These are phyloP conservation scores for Cochlearia excelsa DNA, from an alignment of 345 rosid species.

Conservation along the genomic window DNA sequence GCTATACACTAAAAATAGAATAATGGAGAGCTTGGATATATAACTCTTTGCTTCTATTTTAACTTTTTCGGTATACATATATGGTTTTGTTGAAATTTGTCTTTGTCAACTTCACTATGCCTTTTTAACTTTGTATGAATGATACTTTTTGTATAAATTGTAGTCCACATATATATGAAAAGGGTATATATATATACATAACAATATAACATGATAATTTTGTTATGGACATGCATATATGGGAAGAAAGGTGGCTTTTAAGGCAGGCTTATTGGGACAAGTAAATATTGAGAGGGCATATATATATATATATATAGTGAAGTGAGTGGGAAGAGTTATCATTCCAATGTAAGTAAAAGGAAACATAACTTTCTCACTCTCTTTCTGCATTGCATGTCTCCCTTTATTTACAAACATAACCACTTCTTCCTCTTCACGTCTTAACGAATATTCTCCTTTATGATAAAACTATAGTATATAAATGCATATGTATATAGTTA, in stretches of 20 bases:
- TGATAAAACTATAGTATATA: too few relatives aligned
- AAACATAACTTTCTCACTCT: slow-evolving; percentile 38
- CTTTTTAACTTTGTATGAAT: too few relatives aligned
- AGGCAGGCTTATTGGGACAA: slow-evolving; percentile 42
- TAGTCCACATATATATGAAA: too few relatives aligned
- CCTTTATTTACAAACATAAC: slow-evolving; percentile 34
- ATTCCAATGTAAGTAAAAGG: slow-evolving; percentile 33
- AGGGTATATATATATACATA: too few relatives aligned
- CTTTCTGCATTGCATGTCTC: slow-evolving; percentile 41
- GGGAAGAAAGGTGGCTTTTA: slow-evolving; percentile 29
- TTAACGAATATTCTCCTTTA: slow-evolving; percentile 35
- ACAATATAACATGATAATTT: too few relatives aligned
- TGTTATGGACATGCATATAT: slow-evolving; percentile 34
- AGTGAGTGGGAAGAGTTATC: slow-evolving; percentile 37
- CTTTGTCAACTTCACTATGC: too few relatives aligned
- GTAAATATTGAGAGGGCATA: slow-evolving; percentile 28
- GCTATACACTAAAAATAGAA: slow-evolving; percentile 12
- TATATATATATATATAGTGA: slow-evolving; percentile 33
- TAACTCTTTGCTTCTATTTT: slow-evolving; percentile 6
- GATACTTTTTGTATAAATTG: too few relatives aligned
- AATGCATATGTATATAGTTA: too few relatives aligned
- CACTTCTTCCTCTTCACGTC: slow-evolving; percentile 34
- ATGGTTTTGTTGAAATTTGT: too few relatives aligned
- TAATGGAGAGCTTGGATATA: slow-evolving; percentile 12
- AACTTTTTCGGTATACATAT: too few relatives aligned